Evolutionary conservation across 176 grass and related monocot genomes (phyloP).

Genomic region (Hsuehochloa calcarea): DNA sequence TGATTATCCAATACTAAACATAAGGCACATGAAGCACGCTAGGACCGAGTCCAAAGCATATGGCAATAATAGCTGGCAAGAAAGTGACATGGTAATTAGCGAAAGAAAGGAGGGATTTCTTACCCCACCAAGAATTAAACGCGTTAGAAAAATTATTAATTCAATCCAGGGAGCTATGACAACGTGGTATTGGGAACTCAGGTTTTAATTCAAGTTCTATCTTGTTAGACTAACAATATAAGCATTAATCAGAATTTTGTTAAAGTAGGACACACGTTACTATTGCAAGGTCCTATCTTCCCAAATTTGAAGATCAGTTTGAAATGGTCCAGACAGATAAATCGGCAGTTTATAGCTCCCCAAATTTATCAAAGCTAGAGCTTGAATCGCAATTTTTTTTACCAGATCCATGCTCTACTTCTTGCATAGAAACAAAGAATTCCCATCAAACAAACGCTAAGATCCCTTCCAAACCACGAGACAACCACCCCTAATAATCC

Average conservation of each 20-base stretch:
- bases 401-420: constrained; percentile 29
- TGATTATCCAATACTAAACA: constrained; percentile 18
- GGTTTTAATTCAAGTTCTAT: not conserved
- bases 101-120: not conserved
- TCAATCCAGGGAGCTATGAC: not conserved
- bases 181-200: not conserved
- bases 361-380: not conserved
- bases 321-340: not conserved
- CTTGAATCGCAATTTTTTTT: not conserved
- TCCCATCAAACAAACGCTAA: not conserved
- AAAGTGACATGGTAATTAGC: constrained; percentile 37
- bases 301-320: constrained; percentile 14
- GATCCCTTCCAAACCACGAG: constrained; percentile 16
- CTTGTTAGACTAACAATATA: not conserved
- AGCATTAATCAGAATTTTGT: not conserved
- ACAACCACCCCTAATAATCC: not conserved
- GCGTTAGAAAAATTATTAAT: not conserved
- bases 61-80: constrained; percentile 20
- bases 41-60: constrained; percentile 19
- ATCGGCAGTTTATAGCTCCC: not conserved
- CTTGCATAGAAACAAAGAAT: not conserved
- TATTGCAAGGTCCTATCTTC: not conserved
- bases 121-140: constrained; percentile 2
- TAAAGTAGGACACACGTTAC: not conserved
- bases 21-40: constrained; percentile 30